A percentile compares a stretch with the other conserved stretches of the same genome.
These are phyloP conservation scores for Kodamaea restingae DNA, from an alignment of 805 yeast genomes.

Conservation along the genomic window DNA sequence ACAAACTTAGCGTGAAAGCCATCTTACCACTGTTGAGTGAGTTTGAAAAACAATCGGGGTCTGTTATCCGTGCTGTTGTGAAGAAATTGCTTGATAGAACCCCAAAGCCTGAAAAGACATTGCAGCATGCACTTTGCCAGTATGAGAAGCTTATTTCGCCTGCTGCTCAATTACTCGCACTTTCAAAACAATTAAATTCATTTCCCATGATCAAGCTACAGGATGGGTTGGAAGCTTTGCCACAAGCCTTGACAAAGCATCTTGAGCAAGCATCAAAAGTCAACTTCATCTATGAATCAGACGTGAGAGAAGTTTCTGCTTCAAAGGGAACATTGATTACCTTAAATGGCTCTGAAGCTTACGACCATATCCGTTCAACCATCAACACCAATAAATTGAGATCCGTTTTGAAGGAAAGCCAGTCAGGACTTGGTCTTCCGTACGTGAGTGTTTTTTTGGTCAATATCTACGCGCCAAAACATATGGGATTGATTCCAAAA, in stretches of 20 bases:
- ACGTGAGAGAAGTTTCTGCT: conserved; percentile 20
- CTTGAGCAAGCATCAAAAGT: conserved; percentile 41
- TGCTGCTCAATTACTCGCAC: conserved; percentile 31
- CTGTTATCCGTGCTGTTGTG: conserved; percentile 47
- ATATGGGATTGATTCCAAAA: conserved; percentile 31
- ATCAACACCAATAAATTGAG: conserved; percentile 44
- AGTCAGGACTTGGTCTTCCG: conserved; percentile 21
- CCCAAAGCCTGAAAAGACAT: background rate
- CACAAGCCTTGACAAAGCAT: conserved; percentile 38
- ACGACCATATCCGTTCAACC: conserved; percentile 60
- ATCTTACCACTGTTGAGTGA: conserved; percentile 53
- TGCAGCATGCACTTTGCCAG: conserved; percentile 19
- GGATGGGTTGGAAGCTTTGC: conserved; percentile 55
- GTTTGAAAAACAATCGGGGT: conserved; percentile 58
- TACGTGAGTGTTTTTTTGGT: conserved; percentile 57
- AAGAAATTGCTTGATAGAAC: conserved; percentile 22
- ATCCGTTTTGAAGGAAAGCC: conserved; percentile 20
- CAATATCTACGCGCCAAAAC: conserved; percentile 52
- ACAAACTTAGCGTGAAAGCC: conserved; percentile 59
- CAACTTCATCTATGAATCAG: conserved; percentile 27
- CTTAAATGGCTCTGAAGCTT: conserved; percentile 13
- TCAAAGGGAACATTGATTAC: conserved; percentile 11
- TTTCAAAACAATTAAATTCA: conserved; percentile 39
- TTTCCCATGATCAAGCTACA: conserved; percentile 61
- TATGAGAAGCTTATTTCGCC: conserved; percentile 43